These are phyloP conservation scores for Kalmusia sp. DNA, from an alignment of 2,329 filamentous ascomycete species.

Conservation along the genomic window DNA sequence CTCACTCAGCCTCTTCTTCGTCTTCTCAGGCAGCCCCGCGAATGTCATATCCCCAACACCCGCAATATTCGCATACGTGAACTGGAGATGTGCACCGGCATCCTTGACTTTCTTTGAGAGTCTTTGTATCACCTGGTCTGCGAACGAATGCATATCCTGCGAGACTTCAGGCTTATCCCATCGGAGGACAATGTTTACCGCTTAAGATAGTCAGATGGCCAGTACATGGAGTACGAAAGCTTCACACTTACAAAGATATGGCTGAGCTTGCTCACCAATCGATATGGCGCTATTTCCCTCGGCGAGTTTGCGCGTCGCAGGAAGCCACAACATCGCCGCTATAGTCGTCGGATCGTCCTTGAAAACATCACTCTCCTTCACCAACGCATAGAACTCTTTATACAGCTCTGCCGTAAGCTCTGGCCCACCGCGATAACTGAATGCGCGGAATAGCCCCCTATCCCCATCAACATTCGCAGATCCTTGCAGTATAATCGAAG, in stretches of 20 bases:
- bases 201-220: not conserved
- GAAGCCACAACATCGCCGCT: not conserved
- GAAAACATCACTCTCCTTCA: not conserved
- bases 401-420: not conserved
- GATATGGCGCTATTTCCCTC: not conserved
- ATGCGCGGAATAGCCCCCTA: constrained; percentile 3
- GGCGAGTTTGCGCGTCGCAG: not conserved
- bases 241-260: not conserved
- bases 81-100: not conserved
- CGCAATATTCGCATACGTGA: constrained; percentile 3
- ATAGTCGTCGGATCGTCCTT: not conserved
- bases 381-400: not conserved
- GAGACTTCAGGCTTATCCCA: not conserved
- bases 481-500: no score
- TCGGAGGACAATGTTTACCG: not conserved
- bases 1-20: not conserved
- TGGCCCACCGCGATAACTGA: constrained; percentile 3
- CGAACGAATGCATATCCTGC: not conserved
- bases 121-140: not conserved
- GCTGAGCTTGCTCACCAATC: not conserved
- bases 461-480: not conserved
- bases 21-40: constrained; percentile 1
- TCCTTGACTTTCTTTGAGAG: not conserved
- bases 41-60: not conserved
- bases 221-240: not conserved